A percentile compares a stretch with the other conserved stretches of the same genome.
These are phyloP conservation scores for Pythium dissotocum DNA, from an alignment of 352 stramenopile species.

Conservation along the genomic window DNA sequence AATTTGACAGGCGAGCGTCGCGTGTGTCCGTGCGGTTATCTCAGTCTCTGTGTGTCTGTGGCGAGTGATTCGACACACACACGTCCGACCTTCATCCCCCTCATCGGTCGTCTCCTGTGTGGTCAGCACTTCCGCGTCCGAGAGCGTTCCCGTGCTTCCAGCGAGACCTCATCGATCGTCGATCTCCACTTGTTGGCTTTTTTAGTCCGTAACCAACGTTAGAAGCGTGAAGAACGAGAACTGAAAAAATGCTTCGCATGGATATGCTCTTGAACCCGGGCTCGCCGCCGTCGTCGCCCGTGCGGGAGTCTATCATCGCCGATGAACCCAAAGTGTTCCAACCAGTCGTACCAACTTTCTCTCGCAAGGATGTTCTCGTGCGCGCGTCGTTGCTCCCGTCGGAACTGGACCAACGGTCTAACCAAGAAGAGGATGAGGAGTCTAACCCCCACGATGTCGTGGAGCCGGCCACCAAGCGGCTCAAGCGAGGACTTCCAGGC, in stretches of 20 bases:
- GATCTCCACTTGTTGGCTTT: neutral
- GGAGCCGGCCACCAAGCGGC: constrained; percentile 16
- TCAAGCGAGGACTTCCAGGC: constrained; percentile 18
- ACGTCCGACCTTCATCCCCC: neutral
- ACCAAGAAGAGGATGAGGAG: neutral
- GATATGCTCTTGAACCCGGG: constrained; percentile 27
- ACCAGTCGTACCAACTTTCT: neutral
- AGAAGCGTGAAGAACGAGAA: neutral
- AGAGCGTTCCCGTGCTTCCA: neutral
- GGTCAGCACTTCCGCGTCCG: neutral
- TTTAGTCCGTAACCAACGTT: neutral
- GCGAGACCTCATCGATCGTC: neutral
- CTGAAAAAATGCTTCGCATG: constrained; percentile 21
- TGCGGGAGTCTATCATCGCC: neutral
- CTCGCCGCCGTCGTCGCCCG: constrained; percentile 20
- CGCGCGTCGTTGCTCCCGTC: neutral
- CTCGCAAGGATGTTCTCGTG: neutral
- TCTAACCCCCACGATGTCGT: neutral
- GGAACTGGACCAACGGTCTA: neutral
- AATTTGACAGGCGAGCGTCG: constrained; percentile 6
- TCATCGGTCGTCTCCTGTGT: neutral
- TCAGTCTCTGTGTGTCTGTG: neutral
- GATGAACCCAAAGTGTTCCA: neutral
- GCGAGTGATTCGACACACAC: neutral
- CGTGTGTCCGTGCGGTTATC: neutral